Percentiles rank a stretch among this genome's conserved stretches.
These are phyloP conservation scores for Syzygium syzygioides DNA, from an alignment of 441 rosid species.

Conservation along the genomic window DNA sequence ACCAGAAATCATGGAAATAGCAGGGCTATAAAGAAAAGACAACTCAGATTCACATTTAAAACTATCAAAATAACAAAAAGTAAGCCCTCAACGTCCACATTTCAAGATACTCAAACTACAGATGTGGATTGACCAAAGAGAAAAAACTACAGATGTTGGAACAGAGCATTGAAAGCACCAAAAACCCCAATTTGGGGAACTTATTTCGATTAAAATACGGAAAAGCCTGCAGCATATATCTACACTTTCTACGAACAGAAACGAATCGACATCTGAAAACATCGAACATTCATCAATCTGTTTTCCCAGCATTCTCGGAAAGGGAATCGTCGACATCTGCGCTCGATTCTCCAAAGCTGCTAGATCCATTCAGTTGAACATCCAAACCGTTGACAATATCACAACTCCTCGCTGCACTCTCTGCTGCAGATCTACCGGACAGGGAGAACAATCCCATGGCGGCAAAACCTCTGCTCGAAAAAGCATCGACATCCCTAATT, in stretches of 20 bases:
- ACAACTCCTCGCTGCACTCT: background rate
- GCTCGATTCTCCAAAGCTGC: conserved; percentile 12
- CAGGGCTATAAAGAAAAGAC: background rate
- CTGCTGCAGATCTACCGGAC: conserved; percentile 20
- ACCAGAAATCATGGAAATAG: background rate
- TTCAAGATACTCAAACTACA: background rate
- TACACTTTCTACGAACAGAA: conserved; percentile 13
- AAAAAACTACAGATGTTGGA: background rate
- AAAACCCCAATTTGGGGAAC: background rate
- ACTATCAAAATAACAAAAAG: background rate
- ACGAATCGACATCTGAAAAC: conserved; percentile 2
- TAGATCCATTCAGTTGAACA: conserved; percentile 1
- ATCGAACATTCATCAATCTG: background rate
- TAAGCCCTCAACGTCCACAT: background rate
- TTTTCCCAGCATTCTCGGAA: conserved; percentile 1
- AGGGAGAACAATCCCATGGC: conserved; percentile 34
- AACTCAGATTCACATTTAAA: background rate
- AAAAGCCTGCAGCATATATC: conserved; percentile 24
- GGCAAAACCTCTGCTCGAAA: conserved; percentile 30
- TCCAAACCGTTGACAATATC: conserved; percentile 5
- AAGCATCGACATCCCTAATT: conserved; percentile 33
- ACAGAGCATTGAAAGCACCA: background rate
- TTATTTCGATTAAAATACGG: conserved; percentile 30
- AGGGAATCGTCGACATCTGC: conserved; percentile 2
- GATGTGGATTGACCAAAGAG: background rate